Conservation (phyloP, 106 monocot genomes). For the Dactylorhiza incarnata region DNA sequence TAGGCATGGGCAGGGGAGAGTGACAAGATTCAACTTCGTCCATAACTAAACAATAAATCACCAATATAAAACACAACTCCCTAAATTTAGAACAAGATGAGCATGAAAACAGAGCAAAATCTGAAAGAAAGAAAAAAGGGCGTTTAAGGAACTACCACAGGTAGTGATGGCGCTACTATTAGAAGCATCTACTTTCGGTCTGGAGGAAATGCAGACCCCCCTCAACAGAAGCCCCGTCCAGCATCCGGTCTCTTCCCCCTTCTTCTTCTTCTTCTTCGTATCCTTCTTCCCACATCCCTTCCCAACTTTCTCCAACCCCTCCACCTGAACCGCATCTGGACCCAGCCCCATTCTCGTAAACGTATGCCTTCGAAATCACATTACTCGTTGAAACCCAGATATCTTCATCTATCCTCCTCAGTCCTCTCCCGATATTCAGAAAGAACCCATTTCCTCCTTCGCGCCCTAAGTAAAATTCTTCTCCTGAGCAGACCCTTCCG, state of each 20-base stretch:
- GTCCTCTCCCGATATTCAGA: not conserved
- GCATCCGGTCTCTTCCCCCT: conserved; percentile 37
- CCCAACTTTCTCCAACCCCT: conserved; percentile 18
- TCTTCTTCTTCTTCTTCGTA: conserved; percentile 13
- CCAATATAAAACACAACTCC: not conserved
- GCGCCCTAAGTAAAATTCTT: not conserved
- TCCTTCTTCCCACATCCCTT: conserved; percentile 19
- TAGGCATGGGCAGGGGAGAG: not conserved
- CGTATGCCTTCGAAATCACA: not conserved
- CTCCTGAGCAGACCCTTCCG: not conserved
- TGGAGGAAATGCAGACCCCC: conserved; percentile 61
- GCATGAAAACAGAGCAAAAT: not conserved
- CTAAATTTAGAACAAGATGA: not conserved
- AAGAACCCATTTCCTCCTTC: not conserved
- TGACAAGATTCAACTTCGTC: not conserved
- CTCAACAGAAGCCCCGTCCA: conserved; percentile 50
- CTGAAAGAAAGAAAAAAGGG: not conserved
- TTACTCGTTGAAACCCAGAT: not conserved
- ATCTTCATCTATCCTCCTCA: not conserved
- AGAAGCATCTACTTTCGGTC: conserved; percentile 70
- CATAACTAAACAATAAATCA: too few relatives aligned
- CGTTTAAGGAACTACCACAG: conserved; percentile 36
- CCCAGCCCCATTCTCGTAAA: conserved; percentile 35
- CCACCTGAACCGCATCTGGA: conserved; percentile 20
- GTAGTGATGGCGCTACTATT: conserved; percentile 41